phyloP scores from a whole-genome alignment of 257 asterid genomes.

The Cinchona pubescens region DNA sequence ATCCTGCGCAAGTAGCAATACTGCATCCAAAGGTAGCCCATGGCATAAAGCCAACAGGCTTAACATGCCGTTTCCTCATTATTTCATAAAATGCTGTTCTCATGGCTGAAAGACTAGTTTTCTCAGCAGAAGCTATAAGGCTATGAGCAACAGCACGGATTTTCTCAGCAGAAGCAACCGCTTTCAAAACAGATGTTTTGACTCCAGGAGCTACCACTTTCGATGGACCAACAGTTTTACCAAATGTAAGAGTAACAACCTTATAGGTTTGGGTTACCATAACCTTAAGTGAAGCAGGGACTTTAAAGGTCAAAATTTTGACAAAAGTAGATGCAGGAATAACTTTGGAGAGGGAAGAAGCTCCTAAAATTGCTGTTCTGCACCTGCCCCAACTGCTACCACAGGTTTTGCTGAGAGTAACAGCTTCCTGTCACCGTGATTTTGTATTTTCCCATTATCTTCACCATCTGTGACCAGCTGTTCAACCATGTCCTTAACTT shows the following conservation, averaged over 20 bases:
- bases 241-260: constrained; percentile 45
- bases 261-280: constrained; percentile 63
- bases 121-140: constrained; percentile 78
- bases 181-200: constrained; percentile 55
- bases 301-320: constrained; percentile 58
- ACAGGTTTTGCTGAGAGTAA: constrained; percentile 62
- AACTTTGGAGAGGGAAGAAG: constrained; percentile 72
- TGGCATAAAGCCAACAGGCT: constrained; percentile 57
- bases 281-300: constrained; percentile 69
- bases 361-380: constrained; percentile 83
- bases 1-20: constrained; percentile 69
- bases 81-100: constrained; percentile 82
- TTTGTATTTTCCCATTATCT: constrained; percentile 32
- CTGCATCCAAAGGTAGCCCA: constrained; percentile 91
- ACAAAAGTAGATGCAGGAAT: constrained; percentile 65
- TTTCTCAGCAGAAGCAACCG: constrained; percentile 71
- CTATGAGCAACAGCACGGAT: constrained; percentile 70
- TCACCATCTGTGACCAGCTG: constrained; percentile 46
- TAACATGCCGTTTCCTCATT: constrained; percentile 66
- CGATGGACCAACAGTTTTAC: constrained; percentile 58
- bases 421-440: constrained; percentile 36
- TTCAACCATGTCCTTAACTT: constrained; percentile 59
- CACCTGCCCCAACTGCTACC: constrained; percentile 95
- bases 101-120: constrained; percentile 84
- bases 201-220: constrained; percentile 47